Base-by-base conservation (phyloP, 768 basidiomycete genomes). In the Dacryopinax primogenitus region DNA sequence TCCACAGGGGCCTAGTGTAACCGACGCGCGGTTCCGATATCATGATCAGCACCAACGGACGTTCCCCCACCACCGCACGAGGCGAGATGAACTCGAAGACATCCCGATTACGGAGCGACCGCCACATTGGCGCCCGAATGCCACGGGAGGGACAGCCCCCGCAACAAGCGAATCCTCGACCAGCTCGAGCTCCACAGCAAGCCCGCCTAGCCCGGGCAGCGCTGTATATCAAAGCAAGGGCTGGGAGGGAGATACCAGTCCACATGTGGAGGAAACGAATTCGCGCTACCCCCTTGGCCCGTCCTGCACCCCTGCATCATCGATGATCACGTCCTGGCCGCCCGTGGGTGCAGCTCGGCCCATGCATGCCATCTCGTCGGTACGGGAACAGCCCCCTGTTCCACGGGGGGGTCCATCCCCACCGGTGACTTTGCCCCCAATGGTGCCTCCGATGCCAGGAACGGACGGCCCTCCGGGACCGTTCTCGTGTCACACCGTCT, bases 81-180 rank as follows among this genome's bases (percentile, higher is more conserved):
- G 51, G 30, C 11, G 51, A 15, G 51, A 58, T 18, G 51, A 58
- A 30, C 51, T 58, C 13, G 51, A 58, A 30, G 51, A 58, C 21
- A 58, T 58, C 51, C 51, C 51, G 26, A 58, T 58, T 21, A 58
- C 51, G 13, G 51, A 58, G 30, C 11, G 51, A 58, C 51, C 51
- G 4, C 51, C 51, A 13, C 51, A 58, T 30, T 58, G 51, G 51
- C 51, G 51, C 30, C 51, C 51, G 9, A 47, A 9, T 26, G 45
- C 45, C 23, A 30, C 26, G 26, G 26, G 11, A 6, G 51, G 51
- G 30, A 28, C 41, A 4, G 3, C 18, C 41, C 23, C 41, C 41
- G 41, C 7, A 39, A 11, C 37, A 39, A n/a, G 37, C 37, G n/a
- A 39, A 39, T 39, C 12, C 12, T 11, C 37, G 11, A 39, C 37